These are phyloP conservation scores for Globisporangium orthogonon DNA, from an alignment of 352 stramenopile genomes.

Conservation along the genomic window DNA sequence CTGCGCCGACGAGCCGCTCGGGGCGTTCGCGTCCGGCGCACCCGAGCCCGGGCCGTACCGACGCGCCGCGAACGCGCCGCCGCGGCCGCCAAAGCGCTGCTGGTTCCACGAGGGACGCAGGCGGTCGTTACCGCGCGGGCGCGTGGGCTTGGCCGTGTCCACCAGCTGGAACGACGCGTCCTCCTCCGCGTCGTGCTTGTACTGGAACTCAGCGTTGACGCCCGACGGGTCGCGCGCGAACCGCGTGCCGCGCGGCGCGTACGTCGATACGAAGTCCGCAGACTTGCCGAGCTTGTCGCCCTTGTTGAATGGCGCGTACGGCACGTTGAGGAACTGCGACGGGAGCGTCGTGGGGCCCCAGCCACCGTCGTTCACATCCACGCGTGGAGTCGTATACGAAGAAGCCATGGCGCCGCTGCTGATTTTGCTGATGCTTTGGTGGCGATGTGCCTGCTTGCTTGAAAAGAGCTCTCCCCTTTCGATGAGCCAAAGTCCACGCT, in stretches of 20 bases:
- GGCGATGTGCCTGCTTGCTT: too few relatives aligned
- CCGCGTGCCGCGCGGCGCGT: conserved; percentile 41
- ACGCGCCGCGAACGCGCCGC: conserved; percentile 28
- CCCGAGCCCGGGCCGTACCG: conserved; percentile 17
- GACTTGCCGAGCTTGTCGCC: conserved; percentile 92
- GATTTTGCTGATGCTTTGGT: not conserved
- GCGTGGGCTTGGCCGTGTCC: conserved; percentile 88
- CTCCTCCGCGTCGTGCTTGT: conserved; percentile 90
- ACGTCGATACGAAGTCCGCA: conserved; percentile 91
- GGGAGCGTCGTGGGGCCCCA: conserved; percentile 85
- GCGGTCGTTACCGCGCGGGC: conserved; percentile 70
- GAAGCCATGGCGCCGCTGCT: conserved; percentile 39
- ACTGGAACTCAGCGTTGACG: conserved; percentile 92
- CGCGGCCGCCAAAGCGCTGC: conserved; percentile 68
- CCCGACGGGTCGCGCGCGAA: conserved; percentile 72
- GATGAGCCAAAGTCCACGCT: not conserved
- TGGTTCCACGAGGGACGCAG: conserved; percentile 82
- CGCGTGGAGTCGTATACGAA: conserved; percentile 62
- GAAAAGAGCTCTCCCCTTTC: not conserved
- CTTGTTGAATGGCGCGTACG: conserved; percentile 95
- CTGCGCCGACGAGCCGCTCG: conserved; percentile 44
- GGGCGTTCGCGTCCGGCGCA: conserved; percentile 27
- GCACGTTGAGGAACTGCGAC: conserved; percentile 90
- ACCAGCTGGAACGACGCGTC: conserved; percentile 92
- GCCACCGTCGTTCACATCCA: conserved; percentile 78